phyloP scores from a whole-genome alignment of 2,329 filamentous ascomycete genomes.

The Immersiporthe knoxdaviesiana region DNA sequence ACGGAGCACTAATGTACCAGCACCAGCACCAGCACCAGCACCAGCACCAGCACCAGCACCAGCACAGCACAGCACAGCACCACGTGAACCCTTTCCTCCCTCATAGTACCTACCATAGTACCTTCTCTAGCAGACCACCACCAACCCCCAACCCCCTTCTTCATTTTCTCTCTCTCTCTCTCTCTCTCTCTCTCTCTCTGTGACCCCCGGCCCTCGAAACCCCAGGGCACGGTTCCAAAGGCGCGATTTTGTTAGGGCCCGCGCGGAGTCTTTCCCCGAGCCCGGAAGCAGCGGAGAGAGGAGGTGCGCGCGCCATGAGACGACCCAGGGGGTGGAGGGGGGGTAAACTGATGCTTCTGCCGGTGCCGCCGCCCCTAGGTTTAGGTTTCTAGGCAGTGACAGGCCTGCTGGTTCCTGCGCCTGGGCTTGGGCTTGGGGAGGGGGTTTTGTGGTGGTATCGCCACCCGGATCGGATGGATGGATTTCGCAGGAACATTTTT shows the following conservation, averaged over 20 bases:
- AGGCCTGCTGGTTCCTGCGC: slow-evolving; percentile 1
- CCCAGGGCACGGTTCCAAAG: slow-evolving; percentile 7
- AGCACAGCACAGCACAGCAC: neutral
- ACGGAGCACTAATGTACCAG: neutral
- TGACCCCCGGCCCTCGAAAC: neutral
- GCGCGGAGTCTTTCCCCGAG: slow-evolving; percentile 9
- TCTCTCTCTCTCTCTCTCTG: neutral
- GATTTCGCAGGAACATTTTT: neutral
- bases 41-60: no score
- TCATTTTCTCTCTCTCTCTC: neutral
- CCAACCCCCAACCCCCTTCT: no score
- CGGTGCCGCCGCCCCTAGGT: neutral
- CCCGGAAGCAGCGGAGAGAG: slow-evolving; percentile 9
- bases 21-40: no score
- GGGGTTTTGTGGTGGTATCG: neutral
- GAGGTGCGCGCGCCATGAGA: neutral
- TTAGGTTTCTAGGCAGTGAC: neutral
- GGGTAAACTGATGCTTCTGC: neutral
- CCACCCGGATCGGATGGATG: neutral
- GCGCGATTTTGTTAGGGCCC: slow-evolving; percentile 6
- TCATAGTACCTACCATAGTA: neutral
- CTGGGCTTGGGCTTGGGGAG: neutral
- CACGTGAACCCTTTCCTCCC: no score
- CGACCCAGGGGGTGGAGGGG: neutral
- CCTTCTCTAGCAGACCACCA: neutral